A percentile compares a stretch with the other conserved stretches of the same genome.
These are phyloP conservation scores for Colletotrichum sansevieriae DNA, from an alignment of 2,329 filamentous ascomycete genomes.

Conservation along the genomic window DNA sequence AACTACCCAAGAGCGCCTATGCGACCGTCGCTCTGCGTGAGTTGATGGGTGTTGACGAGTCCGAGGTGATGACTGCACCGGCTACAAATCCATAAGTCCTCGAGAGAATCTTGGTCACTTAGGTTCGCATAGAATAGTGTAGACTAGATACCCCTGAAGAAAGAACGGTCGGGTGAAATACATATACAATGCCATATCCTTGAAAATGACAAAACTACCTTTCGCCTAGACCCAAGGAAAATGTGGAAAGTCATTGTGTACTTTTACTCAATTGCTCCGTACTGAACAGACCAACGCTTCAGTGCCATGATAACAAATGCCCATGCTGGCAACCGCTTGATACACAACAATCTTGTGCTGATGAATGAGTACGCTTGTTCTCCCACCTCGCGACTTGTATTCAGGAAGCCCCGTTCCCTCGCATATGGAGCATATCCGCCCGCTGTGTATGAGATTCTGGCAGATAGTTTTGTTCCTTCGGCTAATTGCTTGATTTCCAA, in stretches of 20 bases:
- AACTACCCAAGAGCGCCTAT: constrained; percentile 84
- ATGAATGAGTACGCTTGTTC: not conserved
- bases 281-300: constrained; percentile 13
- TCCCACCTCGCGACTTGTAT: constrained; percentile 6
- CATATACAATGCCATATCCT: constrained; percentile 28
- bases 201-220: not conserved
- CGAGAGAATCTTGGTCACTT: not conserved
- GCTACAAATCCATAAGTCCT: not conserved
- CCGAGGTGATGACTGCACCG: constrained; percentile 28
- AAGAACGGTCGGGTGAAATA: constrained; percentile 11
- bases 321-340: constrained; percentile 7
- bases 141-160: constrained; percentile 40
- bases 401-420: constrained; percentile 12
- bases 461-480: not conserved
- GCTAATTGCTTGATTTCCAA: constrained; percentile 15
- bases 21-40: constrained; percentile 87
- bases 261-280: constrained; percentile 23
- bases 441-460: constrained; percentile 10
- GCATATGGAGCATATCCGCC: not conserved
- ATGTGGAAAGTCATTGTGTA: constrained; percentile 5
- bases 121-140: constrained; percentile 32
- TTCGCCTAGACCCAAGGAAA: not conserved
- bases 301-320: constrained; percentile 14
- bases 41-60: constrained; percentile 68
- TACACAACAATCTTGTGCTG: constrained; percentile 8